Evolutionary conservation across 805 yeast species (phyloP), one percentile per base, ranked within the genome.

Genomic region (Candida verbasci): DNA sequence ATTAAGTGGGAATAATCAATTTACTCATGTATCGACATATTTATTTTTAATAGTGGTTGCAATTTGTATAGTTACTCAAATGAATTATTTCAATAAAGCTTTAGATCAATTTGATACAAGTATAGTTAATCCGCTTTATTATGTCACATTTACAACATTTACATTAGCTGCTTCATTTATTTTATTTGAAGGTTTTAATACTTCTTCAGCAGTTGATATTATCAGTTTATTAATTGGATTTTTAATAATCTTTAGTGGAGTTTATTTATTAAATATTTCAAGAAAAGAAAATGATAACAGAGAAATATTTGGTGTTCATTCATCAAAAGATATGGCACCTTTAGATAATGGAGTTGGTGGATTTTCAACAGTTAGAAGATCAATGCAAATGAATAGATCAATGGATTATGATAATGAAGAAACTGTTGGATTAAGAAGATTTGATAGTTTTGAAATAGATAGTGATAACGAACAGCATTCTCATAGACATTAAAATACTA

Each of bases 11-110:
- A 84, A 80, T 61, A 87, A 88, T 62, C 96, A 87, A 67, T 86
- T 87, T 60, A 74, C 86, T 2, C 93, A 87, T 51, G 66, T 82
- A 7, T 82, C 93, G 24, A 87, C 96, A 0, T 87, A 88, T 53
- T 67, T 88, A 39, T 87, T 87, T 69, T 74, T 86, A 24, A 47
- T 74, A 21, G 88, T 86, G 17, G 95, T 87, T 39, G 84, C 69
- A 7, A 72, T 82, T 28, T 87, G 96, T 61, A 88, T 87, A 47
- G 51, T 84, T 50, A 86, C 95, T 5, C 96, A 87, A 61, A 87
- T 87, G 96, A 87, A 86, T 65, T 87, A 85, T 57, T 86, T 87
- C 70, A 87, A 87, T 71, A 88, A 86, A 66, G 96, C 96, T 0
- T 70, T 87, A 53, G 96, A 89, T 49, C 95, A 86, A 58, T 87